A percentile compares a stretch with the other conserved stretches of the same genome.
Conservation (phyloP, 768 basidiomycete genomes). For the Cubamyces lactineus region DNA sequence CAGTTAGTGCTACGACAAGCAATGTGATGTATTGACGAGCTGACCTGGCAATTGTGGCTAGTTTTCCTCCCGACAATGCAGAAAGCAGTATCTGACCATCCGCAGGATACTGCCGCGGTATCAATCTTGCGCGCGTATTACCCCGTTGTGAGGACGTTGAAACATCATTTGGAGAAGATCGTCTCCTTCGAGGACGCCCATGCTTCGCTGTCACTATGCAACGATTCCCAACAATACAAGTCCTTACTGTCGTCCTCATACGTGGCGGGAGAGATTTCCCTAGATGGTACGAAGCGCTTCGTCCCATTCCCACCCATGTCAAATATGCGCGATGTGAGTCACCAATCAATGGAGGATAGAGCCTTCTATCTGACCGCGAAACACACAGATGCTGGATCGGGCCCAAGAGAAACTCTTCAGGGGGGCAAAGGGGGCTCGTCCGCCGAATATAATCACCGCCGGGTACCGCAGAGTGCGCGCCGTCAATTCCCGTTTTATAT, state of each 20-base stretch:
- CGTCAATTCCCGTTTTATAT: background rate
- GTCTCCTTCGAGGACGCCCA: background rate
- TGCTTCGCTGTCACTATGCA: slow-evolving; percentile 1
- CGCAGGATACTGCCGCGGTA: background rate
- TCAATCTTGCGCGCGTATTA: slow-evolving; percentile 27
- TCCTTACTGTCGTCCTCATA: slow-evolving; percentile 49
- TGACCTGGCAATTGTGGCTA: background rate
- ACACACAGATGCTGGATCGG: slow-evolving; percentile 57
- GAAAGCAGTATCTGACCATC: too few relatives aligned
- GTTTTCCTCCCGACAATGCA: too few relatives aligned
- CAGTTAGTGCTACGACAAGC: background rate
- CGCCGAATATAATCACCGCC: slow-evolving; percentile 62
- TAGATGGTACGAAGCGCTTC: background rate
- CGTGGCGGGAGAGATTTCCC: slow-evolving; percentile 40
- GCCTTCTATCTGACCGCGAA: too few relatives aligned
- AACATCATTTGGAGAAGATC: slow-evolving; percentile 15
- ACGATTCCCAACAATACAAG: slow-evolving; percentile 19
- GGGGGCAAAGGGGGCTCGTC: slow-evolving; percentile 37
- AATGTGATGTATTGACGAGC: background rate
- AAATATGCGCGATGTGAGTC: slow-evolving; percentile 58
- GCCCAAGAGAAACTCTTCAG: slow-evolving; percentile 60
- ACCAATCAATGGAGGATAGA: too few relatives aligned
- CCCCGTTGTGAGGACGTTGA: slow-evolving; percentile 23
- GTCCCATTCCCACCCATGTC: slow-evolving; percentile 44
- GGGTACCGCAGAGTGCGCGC: slow-evolving; percentile 64